Conservation (phyloP, 345 rosid genomes). For the Salix exigua region DNA sequence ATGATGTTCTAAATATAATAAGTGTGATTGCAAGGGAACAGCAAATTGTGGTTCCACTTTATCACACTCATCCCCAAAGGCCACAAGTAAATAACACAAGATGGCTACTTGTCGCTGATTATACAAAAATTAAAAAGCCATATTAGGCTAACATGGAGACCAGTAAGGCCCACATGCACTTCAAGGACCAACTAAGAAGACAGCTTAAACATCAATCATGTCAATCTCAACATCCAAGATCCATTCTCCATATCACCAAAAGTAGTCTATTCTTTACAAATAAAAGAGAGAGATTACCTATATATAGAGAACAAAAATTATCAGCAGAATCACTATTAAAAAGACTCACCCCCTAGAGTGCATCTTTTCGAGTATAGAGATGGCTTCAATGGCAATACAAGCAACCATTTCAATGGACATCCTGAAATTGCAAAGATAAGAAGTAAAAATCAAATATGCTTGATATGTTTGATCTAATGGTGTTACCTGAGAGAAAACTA, state of each 20-base stretch:
- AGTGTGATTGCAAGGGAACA: neutral
- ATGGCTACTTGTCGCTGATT: neutral
- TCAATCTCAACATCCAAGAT: neutral
- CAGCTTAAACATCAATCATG: neutral
- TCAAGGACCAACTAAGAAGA: neutral
- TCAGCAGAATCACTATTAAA: constrained; percentile 15
- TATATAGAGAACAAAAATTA: neutral
- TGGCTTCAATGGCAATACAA: constrained; percentile 85
- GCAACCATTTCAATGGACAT: constrained; percentile 87
- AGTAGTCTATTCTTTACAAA: neutral
- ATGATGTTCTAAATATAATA: neutral
- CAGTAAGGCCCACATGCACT: neutral
- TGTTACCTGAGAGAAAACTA: neutral
- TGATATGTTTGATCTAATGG: neutral
- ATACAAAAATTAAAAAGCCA: neutral
- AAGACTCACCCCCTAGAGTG: constrained; percentile 70
- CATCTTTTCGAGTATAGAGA: constrained; percentile 85
- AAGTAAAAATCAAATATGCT: constrained; percentile 1
- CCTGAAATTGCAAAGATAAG: constrained; percentile 35
- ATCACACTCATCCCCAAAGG: neutral
- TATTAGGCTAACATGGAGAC: neutral
- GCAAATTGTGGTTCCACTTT: neutral
- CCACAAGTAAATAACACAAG: neutral
- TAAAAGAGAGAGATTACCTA: no score
- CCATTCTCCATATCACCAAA: neutral